Conservation (phyloP, 2,329 filamentous ascomycete species). For the Colletotrichum viniferum region DNA sequence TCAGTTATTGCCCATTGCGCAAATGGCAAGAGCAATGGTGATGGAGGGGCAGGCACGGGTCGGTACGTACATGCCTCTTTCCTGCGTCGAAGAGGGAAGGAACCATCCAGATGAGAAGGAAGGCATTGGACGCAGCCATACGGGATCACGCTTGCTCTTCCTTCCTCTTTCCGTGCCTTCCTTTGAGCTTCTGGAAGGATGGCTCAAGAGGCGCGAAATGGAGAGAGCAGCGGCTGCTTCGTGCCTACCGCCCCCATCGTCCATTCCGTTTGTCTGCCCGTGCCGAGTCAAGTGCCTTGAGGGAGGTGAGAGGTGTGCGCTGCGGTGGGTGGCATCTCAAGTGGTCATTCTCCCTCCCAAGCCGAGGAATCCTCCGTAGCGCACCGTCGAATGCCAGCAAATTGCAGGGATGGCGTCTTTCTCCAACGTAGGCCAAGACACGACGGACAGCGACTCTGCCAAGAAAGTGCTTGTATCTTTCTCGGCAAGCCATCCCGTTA, state of each 20-base stretch:
- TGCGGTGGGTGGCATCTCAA: neutral
- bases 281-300: neutral
- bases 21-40: neutral
- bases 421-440: slow-evolving; percentile 11
- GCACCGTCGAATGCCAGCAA: neutral
- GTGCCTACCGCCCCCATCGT: neutral
- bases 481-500: slow-evolving; percentile 21
- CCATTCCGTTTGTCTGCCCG: neutral
- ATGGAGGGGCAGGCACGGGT: neutral
- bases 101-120: too few species aligned
- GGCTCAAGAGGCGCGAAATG: neutral
- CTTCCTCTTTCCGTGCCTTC: neutral
- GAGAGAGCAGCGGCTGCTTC: neutral
- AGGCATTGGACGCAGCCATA: neutral
- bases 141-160: neutral
- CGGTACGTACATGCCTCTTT: neutral
- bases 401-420: neutral
- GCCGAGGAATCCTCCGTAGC: neutral
- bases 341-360: neutral
- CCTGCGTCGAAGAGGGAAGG: neutral
- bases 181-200: neutral
- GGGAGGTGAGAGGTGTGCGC: neutral
- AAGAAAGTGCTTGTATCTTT: slow-evolving; percentile 21
- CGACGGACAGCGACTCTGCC: slow-evolving; percentile 13
- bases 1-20: neutral